Conservation (phyloP, 1,139 yeast genomes). For the Casaregolazyma lundiana region DNA sequence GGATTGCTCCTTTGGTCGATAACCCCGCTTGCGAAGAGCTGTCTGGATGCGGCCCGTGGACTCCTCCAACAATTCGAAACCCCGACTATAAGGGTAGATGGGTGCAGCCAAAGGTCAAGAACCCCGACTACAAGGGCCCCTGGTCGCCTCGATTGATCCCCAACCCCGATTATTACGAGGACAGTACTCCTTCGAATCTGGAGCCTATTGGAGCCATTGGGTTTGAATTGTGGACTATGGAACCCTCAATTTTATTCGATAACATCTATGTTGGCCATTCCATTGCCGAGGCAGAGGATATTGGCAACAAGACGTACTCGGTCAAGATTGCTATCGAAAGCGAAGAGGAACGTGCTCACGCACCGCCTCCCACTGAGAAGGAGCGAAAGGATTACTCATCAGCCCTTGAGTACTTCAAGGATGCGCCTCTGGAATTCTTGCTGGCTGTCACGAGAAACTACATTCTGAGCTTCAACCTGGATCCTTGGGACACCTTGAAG, state of each 20-base stretch:
- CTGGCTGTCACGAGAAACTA: conserved; percentile 30
- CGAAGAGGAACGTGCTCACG: conserved; percentile 33
- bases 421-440: conserved; percentile 35
- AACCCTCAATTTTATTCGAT: conserved; percentile 66
- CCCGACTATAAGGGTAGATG: conserved; percentile 74
- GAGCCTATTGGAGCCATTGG: conserved; percentile 77
- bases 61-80: conserved; percentile 59
- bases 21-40: conserved; percentile 64
- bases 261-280: conserved; percentile 84
- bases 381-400: conserved; percentile 22
- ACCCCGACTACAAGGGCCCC: conserved; percentile 73
- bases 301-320: conserved; percentile 72
- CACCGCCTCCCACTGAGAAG: conserved; percentile 26
- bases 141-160: conserved; percentile 68
- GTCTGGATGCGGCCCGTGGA: conserved; percentile 77
- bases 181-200: conserved; percentile 53
- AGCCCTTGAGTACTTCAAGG: conserved; percentile 31
- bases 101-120: conserved; percentile 60
- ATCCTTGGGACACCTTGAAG: conserved; percentile 32
- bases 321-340: conserved; percentile 59
- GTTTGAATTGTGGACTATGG: conserved; percentile 89
- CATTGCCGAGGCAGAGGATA: conserved; percentile 69
- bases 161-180: conserved; percentile 68
- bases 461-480: conserved; percentile 28
- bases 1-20: conserved; percentile 62